phyloP scores from a whole-genome alignment of 2,329 filamentous ascomycete genomes.

The Xylaria sp. region DNA sequence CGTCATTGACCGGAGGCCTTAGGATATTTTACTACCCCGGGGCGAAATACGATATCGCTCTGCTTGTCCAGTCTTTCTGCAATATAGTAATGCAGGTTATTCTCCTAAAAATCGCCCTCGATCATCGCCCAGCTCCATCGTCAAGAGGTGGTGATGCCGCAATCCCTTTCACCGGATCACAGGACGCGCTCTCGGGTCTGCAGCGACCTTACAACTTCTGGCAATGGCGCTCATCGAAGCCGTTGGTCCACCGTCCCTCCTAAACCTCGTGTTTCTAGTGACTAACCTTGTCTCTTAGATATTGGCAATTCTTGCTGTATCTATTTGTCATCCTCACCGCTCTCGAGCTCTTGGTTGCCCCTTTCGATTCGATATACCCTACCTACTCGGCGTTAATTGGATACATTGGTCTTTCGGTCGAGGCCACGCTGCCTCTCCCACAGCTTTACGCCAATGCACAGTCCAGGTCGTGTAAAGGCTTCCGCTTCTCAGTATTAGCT shows the following conservation, averaged over 20 bases:
- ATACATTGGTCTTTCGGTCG: slow-evolving; percentile 79
- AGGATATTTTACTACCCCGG: slow-evolving; percentile 79
- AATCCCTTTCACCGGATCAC: slow-evolving; percentile 69
- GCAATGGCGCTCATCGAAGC: slow-evolving; percentile 80
- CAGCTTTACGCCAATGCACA: slow-evolving; percentile 79
- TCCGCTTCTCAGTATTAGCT: slow-evolving; percentile 78
- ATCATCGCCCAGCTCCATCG: slow-evolving; percentile 70
- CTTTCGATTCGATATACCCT: slow-evolving; percentile 67
- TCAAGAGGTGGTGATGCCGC: slow-evolving; percentile 70
- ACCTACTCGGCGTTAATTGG: slow-evolving; percentile 76
- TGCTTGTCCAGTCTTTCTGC: slow-evolving; percentile 72
- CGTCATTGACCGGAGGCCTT: slow-evolving; percentile 24
- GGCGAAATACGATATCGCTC: slow-evolving; percentile 70
- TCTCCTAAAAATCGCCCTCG: slow-evolving; percentile 75
- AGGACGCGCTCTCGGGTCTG: slow-evolving; percentile 55
- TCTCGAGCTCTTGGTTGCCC: slow-evolving; percentile 74
- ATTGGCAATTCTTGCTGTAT: slow-evolving; percentile 82
- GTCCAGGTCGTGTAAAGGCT: slow-evolving; percentile 78
- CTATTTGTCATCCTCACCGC: slow-evolving; percentile 70
- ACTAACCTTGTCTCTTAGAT: slow-evolving; percentile 59
- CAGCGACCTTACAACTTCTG: slow-evolving; percentile 81
- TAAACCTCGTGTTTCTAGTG: slow-evolving; percentile 3
- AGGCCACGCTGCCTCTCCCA: slow-evolving; percentile 83
- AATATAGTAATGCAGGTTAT: slow-evolving; percentile 73
- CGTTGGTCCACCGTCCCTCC: slow-evolving; percentile 57